These are phyloP conservation scores for Cytospora chrysosperma DNA, from an alignment of 2,329 filamentous ascomycete species.

Conservation along the genomic window DNA sequence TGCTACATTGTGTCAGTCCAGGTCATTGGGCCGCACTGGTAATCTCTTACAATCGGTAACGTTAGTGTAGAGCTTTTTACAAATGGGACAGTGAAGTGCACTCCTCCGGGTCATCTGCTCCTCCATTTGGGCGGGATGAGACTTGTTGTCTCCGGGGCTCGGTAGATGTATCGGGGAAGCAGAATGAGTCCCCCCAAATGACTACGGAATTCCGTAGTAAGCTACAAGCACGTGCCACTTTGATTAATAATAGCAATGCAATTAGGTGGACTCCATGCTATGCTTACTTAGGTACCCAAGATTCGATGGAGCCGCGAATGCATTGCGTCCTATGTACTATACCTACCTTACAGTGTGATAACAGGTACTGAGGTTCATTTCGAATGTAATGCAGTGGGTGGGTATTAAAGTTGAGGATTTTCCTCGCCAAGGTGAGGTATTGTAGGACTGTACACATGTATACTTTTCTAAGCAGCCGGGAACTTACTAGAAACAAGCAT, in stretches of 20 bases:
- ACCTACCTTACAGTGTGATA: not conserved
- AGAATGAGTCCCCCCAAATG: constrained; percentile 6
- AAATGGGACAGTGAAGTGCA: constrained; percentile 9
- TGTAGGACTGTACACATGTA: too few relatives aligned
- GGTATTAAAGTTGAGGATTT: too few relatives aligned
- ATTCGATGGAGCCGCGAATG: too few relatives aligned
- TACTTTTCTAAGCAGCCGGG: too few relatives aligned
- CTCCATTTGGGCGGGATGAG: constrained; percentile 3
- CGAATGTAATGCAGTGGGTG: too few relatives aligned
- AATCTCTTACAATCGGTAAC: constrained; percentile 3
- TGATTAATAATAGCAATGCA: constrained; percentile 13
- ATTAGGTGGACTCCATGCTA: not conserved
- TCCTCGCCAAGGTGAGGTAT: too few relatives aligned
- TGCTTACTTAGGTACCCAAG: too few relatives aligned
- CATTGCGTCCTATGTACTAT: too few relatives aligned
- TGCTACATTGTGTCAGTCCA: constrained; percentile 6
- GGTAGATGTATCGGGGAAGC: not conserved
- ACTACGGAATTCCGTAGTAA: constrained; percentile 15
- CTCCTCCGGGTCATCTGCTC: constrained; percentile 1
- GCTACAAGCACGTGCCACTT: not conserved
- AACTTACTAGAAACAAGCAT: too few relatives aligned
- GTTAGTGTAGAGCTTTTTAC: constrained; percentile 9
- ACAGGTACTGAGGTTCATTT: too few relatives aligned
- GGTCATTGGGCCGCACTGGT: not conserved
- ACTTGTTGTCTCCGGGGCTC: constrained; percentile 5